phyloP scores from a whole-genome alignment of 352 stramenopile species.

The Saprolegnia diclina region DNA sequence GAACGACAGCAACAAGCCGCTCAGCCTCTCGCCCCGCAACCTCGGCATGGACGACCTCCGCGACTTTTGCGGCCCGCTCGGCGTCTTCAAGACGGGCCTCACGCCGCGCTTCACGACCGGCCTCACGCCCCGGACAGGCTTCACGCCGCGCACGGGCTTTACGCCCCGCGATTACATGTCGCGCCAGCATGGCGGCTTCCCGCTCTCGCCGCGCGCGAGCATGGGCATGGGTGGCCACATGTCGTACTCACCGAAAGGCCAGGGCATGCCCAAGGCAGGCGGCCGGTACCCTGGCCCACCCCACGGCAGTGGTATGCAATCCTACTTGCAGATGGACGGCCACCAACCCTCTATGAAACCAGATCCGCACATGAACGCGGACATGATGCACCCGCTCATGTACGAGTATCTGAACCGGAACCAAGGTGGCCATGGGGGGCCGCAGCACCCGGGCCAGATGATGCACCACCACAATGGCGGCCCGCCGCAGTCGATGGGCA shows the following conservation, averaged over 20 bases:
- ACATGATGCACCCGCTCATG: slow-evolving; percentile 50
- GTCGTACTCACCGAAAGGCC: slow-evolving; percentile 13
- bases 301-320: slow-evolving; percentile 12
- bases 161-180: slow-evolving; percentile 48
- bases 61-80: slow-evolving; percentile 72
- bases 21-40: slow-evolving; percentile 67
- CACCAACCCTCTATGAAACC: slow-evolving; percentile 40
- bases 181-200: slow-evolving; percentile 17
- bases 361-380: slow-evolving; percentile 50
- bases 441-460: slow-evolving; percentile 12
- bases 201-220: slow-evolving; percentile 6
- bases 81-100: slow-evolving; percentile 76
- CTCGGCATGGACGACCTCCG: slow-evolving; percentile 82
- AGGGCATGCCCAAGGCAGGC: slow-evolving; percentile 1
- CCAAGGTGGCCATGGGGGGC: slow-evolving; percentile 5
- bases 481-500: slow-evolving; percentile 35
- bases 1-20: slow-evolving; percentile 42
- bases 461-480: slow-evolving; percentile 30
- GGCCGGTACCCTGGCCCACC: slow-evolving; percentile 2
- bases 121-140: slow-evolving; percentile 69
- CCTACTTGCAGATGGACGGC: slow-evolving; percentile 43
- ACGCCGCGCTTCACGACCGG: slow-evolving; percentile 78
- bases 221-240: slow-evolving; percentile 18
- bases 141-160: slow-evolving; percentile 76
- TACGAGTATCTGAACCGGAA: slow-evolving; percentile 79